phyloP scores from a whole-genome alignment of 2,329 filamentous ascomycete genomes.

The Aspergillus floridensis region DNA sequence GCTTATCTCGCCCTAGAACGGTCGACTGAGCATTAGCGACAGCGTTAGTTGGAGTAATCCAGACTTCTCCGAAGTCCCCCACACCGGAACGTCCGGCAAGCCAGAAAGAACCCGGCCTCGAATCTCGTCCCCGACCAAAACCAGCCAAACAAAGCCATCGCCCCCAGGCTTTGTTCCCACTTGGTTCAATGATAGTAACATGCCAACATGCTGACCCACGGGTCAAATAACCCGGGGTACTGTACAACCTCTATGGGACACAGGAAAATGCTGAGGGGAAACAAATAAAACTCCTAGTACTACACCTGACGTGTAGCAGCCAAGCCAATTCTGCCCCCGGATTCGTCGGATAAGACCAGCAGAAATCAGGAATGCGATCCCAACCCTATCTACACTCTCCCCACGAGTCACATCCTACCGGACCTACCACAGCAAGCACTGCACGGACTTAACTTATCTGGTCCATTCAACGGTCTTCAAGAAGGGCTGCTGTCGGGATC shows the following conservation, averaged over 20 bases:
- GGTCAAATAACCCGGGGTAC: neutral
- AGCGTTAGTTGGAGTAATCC: too few species aligned
- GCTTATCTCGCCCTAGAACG: too few species aligned
- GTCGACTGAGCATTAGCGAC: too few species aligned
- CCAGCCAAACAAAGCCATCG: too few species aligned
- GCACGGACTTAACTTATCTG: neutral
- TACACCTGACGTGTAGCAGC: neutral
- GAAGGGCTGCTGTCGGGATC: neutral
- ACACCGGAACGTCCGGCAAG: too few species aligned
- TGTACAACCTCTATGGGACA: too few species aligned
- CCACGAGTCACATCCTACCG: neutral
- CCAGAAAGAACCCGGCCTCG: too few species aligned
- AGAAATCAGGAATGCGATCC: neutral
- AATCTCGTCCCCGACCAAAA: too few species aligned
- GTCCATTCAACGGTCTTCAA: neutral
- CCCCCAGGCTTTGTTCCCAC: neutral
- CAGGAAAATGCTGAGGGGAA: too few species aligned
- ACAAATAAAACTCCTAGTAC: neutral
- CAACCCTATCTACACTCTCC: neutral
- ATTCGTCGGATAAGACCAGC: slow-evolving; percentile 4
- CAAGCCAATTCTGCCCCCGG: neutral
- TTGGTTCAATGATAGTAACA: slow-evolving; percentile 16
- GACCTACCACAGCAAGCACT: neutral
- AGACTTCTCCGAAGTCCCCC: too few species aligned
- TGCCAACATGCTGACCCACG: neutral